Percentiles rank a stretch among this genome's conserved stretches.
phyloP scores from a whole-genome alignment of 163 green algal genomes.

The Scenedesmus sp. region DNA sequence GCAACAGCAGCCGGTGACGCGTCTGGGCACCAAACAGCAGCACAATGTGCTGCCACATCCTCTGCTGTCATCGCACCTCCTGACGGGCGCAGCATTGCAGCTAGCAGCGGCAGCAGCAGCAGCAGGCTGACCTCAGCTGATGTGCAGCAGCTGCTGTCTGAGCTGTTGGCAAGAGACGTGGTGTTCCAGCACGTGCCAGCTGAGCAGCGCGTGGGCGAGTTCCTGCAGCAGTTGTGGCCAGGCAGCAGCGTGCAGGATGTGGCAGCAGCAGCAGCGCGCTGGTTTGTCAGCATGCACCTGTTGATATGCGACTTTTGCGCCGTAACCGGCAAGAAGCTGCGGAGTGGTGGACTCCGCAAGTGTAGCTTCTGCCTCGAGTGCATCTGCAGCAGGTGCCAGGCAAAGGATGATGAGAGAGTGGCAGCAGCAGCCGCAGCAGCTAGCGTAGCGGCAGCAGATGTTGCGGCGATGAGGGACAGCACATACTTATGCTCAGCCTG shows the following conservation, averaged over 20 bases:
- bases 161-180: not conserved
- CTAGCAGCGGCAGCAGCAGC: not conserved
- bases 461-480: too few relatives aligned
- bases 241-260: not conserved
- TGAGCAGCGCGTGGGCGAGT: not conserved
- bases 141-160: not conserved
- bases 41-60: too few relatives aligned
- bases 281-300: not conserved
- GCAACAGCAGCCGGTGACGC: not conserved
- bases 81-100: too few relatives aligned
- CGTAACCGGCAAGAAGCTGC: not conserved
- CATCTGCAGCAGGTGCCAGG: not conserved
- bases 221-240: conserved; percentile 11
- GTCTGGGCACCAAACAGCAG: too few relatives aligned
- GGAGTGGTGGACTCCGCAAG: not conserved
- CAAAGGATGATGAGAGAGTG: not conserved
- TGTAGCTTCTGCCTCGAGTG: not conserved
- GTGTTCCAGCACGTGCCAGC: not conserved
- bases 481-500: too few relatives aligned
- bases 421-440: not conserved
- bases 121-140: not conserved
- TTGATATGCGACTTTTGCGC: not conserved
- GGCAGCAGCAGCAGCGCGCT: not conserved
- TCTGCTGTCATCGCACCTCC: too few relatives aligned
- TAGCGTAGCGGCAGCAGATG: too few relatives aligned